Evolutionary conservation across 108 stramenopile genomes (phyloP).

Genomic region (Fragilariopsis cylindrus): DNA sequence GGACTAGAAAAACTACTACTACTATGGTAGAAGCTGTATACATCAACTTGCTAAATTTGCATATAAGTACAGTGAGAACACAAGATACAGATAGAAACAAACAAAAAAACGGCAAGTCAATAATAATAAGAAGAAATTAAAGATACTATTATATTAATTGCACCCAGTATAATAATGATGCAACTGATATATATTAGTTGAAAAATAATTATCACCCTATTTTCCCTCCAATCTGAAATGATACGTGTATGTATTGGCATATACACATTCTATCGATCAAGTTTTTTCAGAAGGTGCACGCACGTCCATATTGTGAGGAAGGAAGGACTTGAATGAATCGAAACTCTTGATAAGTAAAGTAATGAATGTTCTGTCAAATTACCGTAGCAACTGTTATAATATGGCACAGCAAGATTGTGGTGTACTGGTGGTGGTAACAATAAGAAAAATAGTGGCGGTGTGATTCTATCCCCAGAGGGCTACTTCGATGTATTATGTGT

Average conservation of each 20-base stretch:
- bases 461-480: conserved; percentile 26
- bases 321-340: too few species aligned
- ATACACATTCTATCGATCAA: conserved; percentile 33
- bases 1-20: conserved; percentile 60
- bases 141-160: too few species aligned
- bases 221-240: conserved; percentile 45
- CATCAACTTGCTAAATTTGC: conserved; percentile 50
- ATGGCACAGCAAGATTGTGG: conserved; percentile 38
- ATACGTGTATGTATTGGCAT: conserved; percentile 54
- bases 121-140: too few species aligned
- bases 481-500: too few species aligned
- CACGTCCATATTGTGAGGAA: conserved; percentile 5
- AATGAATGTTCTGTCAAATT: conserved; percentile 12
- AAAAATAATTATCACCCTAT: conserved; percentile 31
- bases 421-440: conserved; percentile 21
- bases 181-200: too few species aligned
- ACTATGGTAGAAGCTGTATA: conserved; percentile 61
- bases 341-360: not conserved
- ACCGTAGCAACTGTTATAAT: conserved; percentile 49
- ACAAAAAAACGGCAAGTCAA: too few species aligned
- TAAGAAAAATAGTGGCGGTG: not conserved
- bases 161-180: conserved; percentile 12
- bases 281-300: conserved; percentile 29
- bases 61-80: too few species aligned
- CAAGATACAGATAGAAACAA: too few species aligned